Evolutionary conservation across 1,139 yeast species (phyloP), one percentile per base, ranked within the genome.

Genomic region (Yamadazyma kanchanaburiensis): DNA sequence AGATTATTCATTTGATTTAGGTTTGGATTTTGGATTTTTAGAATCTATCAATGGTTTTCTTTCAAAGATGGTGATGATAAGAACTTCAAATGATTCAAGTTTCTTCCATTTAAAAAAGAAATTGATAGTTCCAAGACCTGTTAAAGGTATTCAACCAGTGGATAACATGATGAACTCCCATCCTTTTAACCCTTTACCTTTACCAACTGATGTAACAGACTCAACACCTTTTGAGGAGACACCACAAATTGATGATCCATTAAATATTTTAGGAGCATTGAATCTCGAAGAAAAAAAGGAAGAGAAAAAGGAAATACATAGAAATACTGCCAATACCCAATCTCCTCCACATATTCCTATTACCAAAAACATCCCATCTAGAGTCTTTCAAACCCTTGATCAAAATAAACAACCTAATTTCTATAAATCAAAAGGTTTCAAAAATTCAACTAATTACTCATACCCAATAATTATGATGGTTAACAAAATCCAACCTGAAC

Each of bases 91-190:
- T 11, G 16, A 23, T 18, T 44, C 49, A 3, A 35, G 36, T 9
- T 24, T 48, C 6, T 48, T 49, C 20, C 41, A 41, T 21, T 26
- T 36, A 6, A 46, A 42, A 27, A 39, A 30, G 18, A 32, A 33
- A 7, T 24, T 42, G 23, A 26, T 38, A 15, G 38, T 38, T 15
- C 26, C 37, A 19, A 29, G 42, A 18, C 31, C 32, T 1, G 35
- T 45, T 11, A 49, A 48, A 23, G 55, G 55, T 1, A 40, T 52
- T n/a, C 34, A 44, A 3, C 57, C 58, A 1, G 45, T 45, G 14
- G 30, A 37, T 16, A 53, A 53, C 27, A 53, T 53, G 55, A 51
- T 53, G 58, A 53, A 53, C 27, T 48, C 26, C 24, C 49, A 51
- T 3, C 58, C 58, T 1, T 51, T 53, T 35, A 43, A 49, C 22